Conservation (phyloP, 169 alveolate species). For the Plasmodium adleri region DNA sequence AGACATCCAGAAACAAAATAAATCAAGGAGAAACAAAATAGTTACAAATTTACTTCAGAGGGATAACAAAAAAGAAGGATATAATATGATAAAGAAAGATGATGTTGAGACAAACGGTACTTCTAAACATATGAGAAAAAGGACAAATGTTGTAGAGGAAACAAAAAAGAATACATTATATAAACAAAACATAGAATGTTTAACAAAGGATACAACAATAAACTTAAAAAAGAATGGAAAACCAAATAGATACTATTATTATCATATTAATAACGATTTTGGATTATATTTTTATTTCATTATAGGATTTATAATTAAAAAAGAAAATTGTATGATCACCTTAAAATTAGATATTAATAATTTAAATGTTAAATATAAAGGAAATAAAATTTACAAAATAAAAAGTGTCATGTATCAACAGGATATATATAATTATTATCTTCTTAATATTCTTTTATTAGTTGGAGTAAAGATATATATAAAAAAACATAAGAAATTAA, state of each 20-base stretch:
- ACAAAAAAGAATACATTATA: neutral
- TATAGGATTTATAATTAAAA: conserved; percentile 31
- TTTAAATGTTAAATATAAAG: neutral
- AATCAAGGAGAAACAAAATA: too few relatives aligned
- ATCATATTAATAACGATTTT: conserved; percentile 21
- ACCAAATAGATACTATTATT: neutral
- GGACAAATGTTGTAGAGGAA: neutral
- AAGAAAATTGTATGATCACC: conserved; percentile 13
- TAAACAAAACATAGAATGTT: neutral
- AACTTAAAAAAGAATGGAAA: neutral
- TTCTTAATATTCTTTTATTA: conserved; percentile 27
- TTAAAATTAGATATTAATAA: conserved; percentile 7
- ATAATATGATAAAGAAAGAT: neutral
- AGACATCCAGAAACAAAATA: too few relatives aligned
- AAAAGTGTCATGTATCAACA: conserved; percentile 3
- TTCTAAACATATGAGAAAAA: too few relatives aligned
- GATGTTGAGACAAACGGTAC: too few relatives aligned
- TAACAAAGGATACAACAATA: neutral
- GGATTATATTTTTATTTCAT: conserved; percentile 36
- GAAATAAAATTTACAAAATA: conserved; percentile 2
- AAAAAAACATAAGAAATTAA: neutral
- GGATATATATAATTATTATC: conserved; percentile 18
- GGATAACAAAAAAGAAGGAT: neutral
- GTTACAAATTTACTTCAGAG: too few relatives aligned
- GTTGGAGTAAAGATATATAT: conserved; percentile 24